Conservation (phyloP, 2,329 filamentous ascomycete species). For the Pestalotiopsis sp. region DNA sequence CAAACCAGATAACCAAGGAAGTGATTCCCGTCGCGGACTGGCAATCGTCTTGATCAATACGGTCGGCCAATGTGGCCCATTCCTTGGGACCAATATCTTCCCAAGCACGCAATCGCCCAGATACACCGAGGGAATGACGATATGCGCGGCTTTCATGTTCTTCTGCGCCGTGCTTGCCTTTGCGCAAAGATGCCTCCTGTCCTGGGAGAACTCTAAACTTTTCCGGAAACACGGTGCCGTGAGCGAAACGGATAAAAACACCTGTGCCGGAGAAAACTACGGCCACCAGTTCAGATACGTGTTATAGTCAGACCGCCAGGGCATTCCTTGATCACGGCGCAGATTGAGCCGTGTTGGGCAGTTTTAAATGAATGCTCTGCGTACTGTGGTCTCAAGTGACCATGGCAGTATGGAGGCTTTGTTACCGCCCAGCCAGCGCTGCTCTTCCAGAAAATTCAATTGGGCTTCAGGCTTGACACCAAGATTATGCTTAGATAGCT, state of each 20-base stretch:
- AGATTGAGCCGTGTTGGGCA: no score
- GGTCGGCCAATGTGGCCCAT: slow-evolving; percentile 28
- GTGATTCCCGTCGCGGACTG: slow-evolving; percentile 25
- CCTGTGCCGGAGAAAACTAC: slow-evolving; percentile 21
- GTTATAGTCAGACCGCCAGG: slow-evolving; percentile 6
- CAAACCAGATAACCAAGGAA: slow-evolving; percentile 27
- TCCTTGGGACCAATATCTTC: slow-evolving; percentile 27
- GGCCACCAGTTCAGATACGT: slow-evolving; percentile 25
- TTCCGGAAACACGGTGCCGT: slow-evolving; percentile 21
- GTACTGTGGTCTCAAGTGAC: not conserved
- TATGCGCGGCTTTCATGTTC: slow-evolving; percentile 31
- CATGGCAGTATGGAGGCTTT: not conserved
- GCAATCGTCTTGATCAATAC: slow-evolving; percentile 28
- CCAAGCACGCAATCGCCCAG: slow-evolving; percentile 18
- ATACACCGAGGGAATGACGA: slow-evolving; percentile 25
- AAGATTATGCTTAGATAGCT: not conserved
- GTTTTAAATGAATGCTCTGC: no score
- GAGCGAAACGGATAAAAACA: slow-evolving; percentile 9
- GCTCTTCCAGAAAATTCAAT: not conserved
- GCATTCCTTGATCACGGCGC: no score
- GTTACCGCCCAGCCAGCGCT: not conserved
- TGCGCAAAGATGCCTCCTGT: slow-evolving; percentile 19
- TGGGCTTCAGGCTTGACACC: not conserved
- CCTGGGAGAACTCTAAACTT: slow-evolving; percentile 24
- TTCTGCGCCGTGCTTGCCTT: slow-evolving; percentile 24